phyloP scores from a whole-genome alignment of 495 filamentous ascomycete species.

The Letharia columbiana region DNA sequence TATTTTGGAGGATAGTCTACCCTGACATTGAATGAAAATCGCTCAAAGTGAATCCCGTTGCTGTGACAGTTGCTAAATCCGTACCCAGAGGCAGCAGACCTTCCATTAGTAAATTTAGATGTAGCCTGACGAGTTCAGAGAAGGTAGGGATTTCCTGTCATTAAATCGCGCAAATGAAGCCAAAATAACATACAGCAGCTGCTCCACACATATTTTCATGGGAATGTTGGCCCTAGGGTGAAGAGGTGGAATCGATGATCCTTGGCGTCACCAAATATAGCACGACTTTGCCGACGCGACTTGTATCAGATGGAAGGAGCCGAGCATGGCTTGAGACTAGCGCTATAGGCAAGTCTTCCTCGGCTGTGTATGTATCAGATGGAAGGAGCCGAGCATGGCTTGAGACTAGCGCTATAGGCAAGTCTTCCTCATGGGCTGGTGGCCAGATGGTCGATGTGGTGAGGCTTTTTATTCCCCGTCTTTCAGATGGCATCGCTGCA shows the following conservation, averaged over 20 bases:
- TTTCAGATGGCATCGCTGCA: not conserved
- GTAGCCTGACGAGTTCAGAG: not conserved
- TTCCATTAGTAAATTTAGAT: not conserved
- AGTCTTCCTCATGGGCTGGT: not conserved
- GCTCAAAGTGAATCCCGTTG: not conserved
- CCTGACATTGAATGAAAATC: not conserved
- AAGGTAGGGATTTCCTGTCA: not conserved
- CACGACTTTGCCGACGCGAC: not conserved
- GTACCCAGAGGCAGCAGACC: not conserved
- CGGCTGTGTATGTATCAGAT: no score
- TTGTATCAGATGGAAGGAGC: not conserved
- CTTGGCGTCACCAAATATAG: slow-evolving; percentile 12
- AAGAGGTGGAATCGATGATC: not conserved
- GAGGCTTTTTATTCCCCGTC: not conserved
- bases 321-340: no score
- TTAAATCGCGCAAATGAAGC: slow-evolving; percentile 7
- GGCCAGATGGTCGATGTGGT: not conserved
- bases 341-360: not conserved
- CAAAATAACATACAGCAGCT: not conserved
- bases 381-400: no score
- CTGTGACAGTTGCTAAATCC: not conserved
- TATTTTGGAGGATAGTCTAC: not conserved
- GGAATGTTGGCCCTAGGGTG: not conserved
- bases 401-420: not conserved
- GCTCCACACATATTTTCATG: not conserved